A percentile compares a stretch with the other conserved stretches of the same genome.
These are phyloP conservation scores for Skeletonema grethae DNA, from an alignment of 108 stramenopile species.

Conservation along the genomic window DNA sequence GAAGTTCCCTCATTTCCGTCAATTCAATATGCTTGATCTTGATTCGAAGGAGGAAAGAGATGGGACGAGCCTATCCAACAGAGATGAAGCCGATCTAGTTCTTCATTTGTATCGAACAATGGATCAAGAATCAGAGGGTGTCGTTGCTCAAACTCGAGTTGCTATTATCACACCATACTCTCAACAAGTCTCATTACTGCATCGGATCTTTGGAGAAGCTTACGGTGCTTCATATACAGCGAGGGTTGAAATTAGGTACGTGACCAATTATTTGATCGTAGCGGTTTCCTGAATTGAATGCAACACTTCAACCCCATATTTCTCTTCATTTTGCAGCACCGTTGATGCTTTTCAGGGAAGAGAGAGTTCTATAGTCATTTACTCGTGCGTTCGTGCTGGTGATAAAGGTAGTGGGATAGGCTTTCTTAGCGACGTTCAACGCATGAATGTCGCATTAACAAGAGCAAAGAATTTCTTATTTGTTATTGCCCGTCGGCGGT, in stretches of 20 bases:
- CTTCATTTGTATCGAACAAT: constrained; percentile 42
- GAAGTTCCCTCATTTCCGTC: constrained; percentile 48
- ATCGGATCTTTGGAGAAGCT: constrained; percentile 24
- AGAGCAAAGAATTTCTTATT: constrained; percentile 55
- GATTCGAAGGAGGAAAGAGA: constrained; percentile 49
- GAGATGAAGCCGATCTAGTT: constrained; percentile 36
- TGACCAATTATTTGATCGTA: neutral
- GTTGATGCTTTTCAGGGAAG: constrained; percentile 86
- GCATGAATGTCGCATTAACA: constrained; percentile 92
- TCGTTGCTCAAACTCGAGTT: constrained; percentile 43
- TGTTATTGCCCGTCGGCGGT: constrained; percentile 41
- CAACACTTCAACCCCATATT: neutral
- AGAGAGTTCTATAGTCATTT: constrained; percentile 71
- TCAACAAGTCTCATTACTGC: constrained; percentile 59
- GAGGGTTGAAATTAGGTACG: constrained; percentile 44
- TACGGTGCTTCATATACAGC: constrained; percentile 38
- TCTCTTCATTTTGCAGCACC: constrained; percentile 43
- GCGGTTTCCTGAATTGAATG: neutral
- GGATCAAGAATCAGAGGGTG: constrained; percentile 38
- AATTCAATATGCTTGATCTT: constrained; percentile 61
- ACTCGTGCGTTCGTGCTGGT: constrained; percentile 65
- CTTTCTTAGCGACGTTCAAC: constrained; percentile 83
- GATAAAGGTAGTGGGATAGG: constrained; percentile 63
- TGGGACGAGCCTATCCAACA: constrained; percentile 47
- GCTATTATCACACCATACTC: constrained; percentile 81